phyloP scores from a whole-genome alignment of 441 rosid species.

The Corymbia calophylla region DNA sequence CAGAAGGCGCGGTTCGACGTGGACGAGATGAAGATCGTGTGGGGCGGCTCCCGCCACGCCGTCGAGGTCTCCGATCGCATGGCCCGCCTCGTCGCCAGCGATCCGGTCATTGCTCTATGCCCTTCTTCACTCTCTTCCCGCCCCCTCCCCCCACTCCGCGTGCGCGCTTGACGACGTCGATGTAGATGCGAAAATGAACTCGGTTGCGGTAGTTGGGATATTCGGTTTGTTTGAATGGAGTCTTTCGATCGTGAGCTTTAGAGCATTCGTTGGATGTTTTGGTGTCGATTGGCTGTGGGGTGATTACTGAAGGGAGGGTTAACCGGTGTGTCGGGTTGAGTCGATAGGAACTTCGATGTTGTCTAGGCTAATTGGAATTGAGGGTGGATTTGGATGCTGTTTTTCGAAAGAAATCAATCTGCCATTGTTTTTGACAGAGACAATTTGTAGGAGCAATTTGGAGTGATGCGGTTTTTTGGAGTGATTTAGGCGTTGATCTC shows the following conservation, averaged over 20 bases:
- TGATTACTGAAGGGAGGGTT: not conserved
- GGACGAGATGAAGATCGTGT: conserved; percentile 81
- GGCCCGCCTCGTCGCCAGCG: conserved; percentile 81
- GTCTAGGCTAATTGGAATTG: not conserved
- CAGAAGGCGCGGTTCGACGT: conserved; percentile 69
- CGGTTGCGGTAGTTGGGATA: not conserved
- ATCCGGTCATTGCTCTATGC: conserved; percentile 46
- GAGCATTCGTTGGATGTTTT: not conserved
- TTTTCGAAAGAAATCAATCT: not conserved
- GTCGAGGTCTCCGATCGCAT: conserved; percentile 75
- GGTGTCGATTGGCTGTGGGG: not conserved
- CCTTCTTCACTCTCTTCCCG: too few relatives aligned
- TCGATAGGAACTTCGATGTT: not conserved
- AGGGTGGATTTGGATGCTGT: not conserved
- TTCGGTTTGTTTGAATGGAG: not conserved
- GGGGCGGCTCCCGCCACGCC: conserved; percentile 91
- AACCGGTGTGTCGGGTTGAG: not conserved
- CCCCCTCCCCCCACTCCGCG: not conserved
- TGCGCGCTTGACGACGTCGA: not conserved
- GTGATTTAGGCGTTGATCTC: not conserved
- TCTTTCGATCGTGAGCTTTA: not conserved
- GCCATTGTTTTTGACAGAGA: not conserved
- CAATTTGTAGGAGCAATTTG: not conserved
- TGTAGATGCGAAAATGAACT: not conserved
- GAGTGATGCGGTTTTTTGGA: not conserved